These are phyloP conservation scores for Exidia glandulosa DNA, from an alignment of 768 basidiomycete species.

Conservation along the genomic window DNA sequence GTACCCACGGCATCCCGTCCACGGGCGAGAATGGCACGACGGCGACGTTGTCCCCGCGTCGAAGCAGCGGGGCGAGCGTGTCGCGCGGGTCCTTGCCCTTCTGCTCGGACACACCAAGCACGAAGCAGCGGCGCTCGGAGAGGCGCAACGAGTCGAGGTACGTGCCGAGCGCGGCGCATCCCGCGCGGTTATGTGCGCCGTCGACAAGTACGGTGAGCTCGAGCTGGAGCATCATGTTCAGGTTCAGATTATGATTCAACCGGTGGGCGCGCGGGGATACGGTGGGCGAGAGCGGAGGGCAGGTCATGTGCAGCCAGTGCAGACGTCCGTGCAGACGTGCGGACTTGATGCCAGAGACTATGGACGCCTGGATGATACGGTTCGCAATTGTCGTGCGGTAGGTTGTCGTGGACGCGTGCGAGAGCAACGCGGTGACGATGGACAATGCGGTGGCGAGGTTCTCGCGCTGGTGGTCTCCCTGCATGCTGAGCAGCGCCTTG, in stretches of 20 bases:
- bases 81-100: conserved; percentile 72
- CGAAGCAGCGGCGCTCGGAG: conserved; percentile 42
- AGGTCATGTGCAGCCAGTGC: conserved; percentile 8
- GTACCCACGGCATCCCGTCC: conserved; percentile 93
- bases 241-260: conserved; percentile 5
- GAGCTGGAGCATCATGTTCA: conserved; percentile 4
- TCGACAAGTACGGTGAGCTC: conserved; percentile 56
- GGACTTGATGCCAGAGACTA: conserved; percentile 44
- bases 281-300: conserved; percentile 55
- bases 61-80: conserved; percentile 59
- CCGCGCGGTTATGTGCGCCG: conserved; percentile 88
- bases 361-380: conserved; percentile 36
- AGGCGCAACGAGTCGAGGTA: conserved; percentile 44
- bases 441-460: conserved; percentile 67
- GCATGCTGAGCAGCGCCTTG: conserved; percentile 47
- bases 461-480: conserved; percentile 74
- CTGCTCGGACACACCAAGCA: conserved; percentile 77
- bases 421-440: conserved; percentile 47
- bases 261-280: conserved; percentile 44
- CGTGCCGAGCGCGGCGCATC: conserved; percentile 49
- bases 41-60: conserved; percentile 35
- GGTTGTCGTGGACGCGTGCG: conserved; percentile 21
- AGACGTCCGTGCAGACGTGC: background rate
- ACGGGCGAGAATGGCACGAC: conserved; percentile 59
- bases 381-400: conserved; percentile 11